Base-by-base conservation (phyloP, 2,329 filamentous ascomycete genomes). In the Pseudocercospora fijiensis region DNA sequence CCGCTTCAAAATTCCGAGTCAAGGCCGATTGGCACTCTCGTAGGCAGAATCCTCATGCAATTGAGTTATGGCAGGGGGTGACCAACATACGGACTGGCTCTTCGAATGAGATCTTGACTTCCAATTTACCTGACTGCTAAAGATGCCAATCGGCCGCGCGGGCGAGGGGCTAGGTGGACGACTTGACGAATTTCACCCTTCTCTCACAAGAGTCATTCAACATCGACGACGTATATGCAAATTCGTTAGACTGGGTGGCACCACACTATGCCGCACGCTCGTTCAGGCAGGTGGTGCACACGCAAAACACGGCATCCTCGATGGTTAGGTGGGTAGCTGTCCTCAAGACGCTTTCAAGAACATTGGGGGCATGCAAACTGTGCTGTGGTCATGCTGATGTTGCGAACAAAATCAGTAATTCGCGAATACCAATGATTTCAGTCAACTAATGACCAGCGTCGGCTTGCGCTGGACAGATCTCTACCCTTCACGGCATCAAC, bases 11-110 rank as follows among this genome's bases (percentile, higher is more conserved):
- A n/a, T 30, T 28, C 49, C 26, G 20, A 27, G 22, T 8, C 20
- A n/a, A 28, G 16, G 28, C 49, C 26, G 20, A 53, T 53, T 53
- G 49, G 49, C 24, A 53, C 49, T 53, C 49, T 53, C 49, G 49
- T 53, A 53, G 49, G 49, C 49, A 53, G 18, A 41, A 13, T 53
- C 20, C 7, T 28, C 16, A 53, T n/a, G 16, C 22, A 53, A 49
- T 1, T 26, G 45, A 49, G 18, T 22, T 20, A n/a, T 26, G 45
- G 9, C 45, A 49, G 22, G 18, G 18, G 45, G 18, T 20, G 22
- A 18, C 45, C 45, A 49, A 24, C 45, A 49, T 49, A 26, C 45
- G 11, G 45, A 49, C 22, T 47, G 20, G 24, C 45, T 20, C 45
- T 49, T 6, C 2, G 6, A 49, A 10, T 24, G 45, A 49, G 10